Evolutionary conservation across 176 grass and related monocot species (phyloP), one percentile per base, ranked within the genome.

Genomic region (Poa pratensis): DNA sequence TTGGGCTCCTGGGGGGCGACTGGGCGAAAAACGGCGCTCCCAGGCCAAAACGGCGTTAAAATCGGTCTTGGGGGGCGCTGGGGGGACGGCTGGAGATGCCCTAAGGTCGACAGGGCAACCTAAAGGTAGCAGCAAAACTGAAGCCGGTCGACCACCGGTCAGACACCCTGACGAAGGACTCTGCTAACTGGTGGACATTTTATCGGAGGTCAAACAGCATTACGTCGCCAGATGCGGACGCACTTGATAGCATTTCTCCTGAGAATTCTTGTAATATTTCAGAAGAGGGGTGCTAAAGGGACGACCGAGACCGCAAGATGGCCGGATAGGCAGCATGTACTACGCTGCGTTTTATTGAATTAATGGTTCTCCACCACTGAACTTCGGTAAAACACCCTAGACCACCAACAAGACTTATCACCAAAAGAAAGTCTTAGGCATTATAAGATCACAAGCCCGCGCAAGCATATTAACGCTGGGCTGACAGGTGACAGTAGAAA

Each of bases 251-350:
- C 62, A 32, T 32, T 65, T 34, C 28, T 65, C 50, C 50, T 3
- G 6, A 54, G 1, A 9, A 32, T 32, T 32, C 30, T 32, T 32
- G 30, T 9, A 43, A 43, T 9, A 7, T 8, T 9, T 43, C 40
- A 10, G 59, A 5, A 23, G 23, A 10, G 23, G 59, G 23, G 3
- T n/a, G n/a, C n/a, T n/a, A 9, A 5, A 9, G 0, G 12, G 59
- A 4, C 24, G 23, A 62, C 5, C 5, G 28, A 37, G 11, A 23
- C 37, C 26, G 26, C 9, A 26, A 20, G 26, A 52, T 52, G 1
- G 4, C 15, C 0, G 1, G 3, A 1, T 1, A 32, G 30, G 3
- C 3, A 3, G 30, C 30, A 2, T 32, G 30, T 32, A 1, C 1
- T 1, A 1, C 30, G 3, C 2, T 3, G 30, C 3, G 1, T 32